These are phyloP conservation scores for Pleurotus cornucopiae DNA, from an alignment of 768 basidiomycete genomes.

Conservation along the genomic window DNA sequence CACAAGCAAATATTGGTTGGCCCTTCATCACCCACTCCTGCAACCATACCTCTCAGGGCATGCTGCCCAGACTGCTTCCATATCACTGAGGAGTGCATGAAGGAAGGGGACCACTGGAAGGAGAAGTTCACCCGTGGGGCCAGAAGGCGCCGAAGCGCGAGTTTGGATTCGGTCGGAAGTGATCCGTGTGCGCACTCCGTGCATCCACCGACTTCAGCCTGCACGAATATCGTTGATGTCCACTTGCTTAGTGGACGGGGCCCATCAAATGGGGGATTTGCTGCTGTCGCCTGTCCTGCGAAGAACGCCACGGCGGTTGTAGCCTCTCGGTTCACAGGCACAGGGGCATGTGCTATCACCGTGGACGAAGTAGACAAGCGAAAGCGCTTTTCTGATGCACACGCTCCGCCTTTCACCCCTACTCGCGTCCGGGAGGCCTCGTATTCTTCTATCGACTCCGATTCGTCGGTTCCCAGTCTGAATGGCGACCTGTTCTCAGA, in stretches of 20 bases:
- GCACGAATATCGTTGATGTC: neutral
- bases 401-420: neutral
- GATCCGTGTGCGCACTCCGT: conserved; percentile 14
- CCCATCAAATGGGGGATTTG: conserved; percentile 18
- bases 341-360: conserved; percentile 32
- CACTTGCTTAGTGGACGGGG: neutral
- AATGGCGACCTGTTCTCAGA: neutral
- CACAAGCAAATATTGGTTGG: conserved; percentile 25
- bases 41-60: conserved; percentile 64
- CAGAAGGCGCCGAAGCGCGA: conserved; percentile 48
- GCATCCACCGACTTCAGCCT: conserved; percentile 1
- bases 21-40: neutral
- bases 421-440: conserved; percentile 7
- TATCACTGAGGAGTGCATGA: conserved; percentile 52
- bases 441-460: conserved; percentile 5
- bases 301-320: conserved; percentile 11
- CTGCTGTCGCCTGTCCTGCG: conserved; percentile 18
- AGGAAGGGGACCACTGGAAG: conserved; percentile 55
- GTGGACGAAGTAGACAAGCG: conserved; percentile 67
- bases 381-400: conserved; percentile 37
- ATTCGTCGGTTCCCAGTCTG: neutral
- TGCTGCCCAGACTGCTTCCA: conserved; percentile 65
- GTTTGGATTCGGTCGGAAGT: conserved; percentile 28
- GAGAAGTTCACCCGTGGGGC: conserved; percentile 65
- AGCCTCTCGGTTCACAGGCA: conserved; percentile 8